Percentiles rank a stretch among this genome's conserved stretches.
phyloP scores from a whole-genome alignment of 306 rosid species.

The Luffa acutangula region DNA sequence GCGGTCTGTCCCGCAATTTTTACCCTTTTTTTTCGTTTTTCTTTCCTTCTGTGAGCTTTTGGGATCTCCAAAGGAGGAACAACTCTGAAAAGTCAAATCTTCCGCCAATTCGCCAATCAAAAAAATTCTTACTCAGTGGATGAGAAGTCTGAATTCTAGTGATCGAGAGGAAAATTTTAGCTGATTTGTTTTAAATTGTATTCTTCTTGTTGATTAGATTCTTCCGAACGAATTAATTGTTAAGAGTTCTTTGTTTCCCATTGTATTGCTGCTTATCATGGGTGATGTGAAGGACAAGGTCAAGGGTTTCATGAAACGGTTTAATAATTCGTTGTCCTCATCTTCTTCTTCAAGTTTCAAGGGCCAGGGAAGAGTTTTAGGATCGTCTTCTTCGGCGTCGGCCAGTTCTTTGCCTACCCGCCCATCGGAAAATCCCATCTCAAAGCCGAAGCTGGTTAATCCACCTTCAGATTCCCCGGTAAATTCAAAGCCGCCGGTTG shows the following conservation, averaged over 20 bases:
- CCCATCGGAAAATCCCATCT: slow-evolving; percentile 17
- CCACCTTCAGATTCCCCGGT: slow-evolving; percentile 11
- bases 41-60: neutral
- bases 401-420: slow-evolving; percentile 22
- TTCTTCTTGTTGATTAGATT: neutral
- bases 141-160: neutral
- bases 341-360: slow-evolving; percentile 74
- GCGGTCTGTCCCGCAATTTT: neutral
- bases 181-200: neutral
- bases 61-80: neutral
- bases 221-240: neutral
- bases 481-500: slow-evolving; percentile 24
- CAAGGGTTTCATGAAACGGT: slow-evolving; percentile 84
- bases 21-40: neutral
- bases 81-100: neutral
- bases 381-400: slow-evolving; percentile 52
- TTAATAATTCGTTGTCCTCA: slow-evolving; percentile 46
- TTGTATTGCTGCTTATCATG: slow-evolving; percentile 21
- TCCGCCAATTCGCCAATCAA: neutral
- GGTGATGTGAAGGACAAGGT: slow-evolving; percentile 80
- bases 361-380: slow-evolving; percentile 89
- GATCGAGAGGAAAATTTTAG: neutral
- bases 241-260: neutral
- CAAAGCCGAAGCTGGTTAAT: slow-evolving; percentile 34
- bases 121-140: neutral